Evolutionary conservation across 176 grass and related monocot genomes (phyloP), one percentile per base, ranked within the genome.

Genomic region (Phoenix dactylifera): DNA sequence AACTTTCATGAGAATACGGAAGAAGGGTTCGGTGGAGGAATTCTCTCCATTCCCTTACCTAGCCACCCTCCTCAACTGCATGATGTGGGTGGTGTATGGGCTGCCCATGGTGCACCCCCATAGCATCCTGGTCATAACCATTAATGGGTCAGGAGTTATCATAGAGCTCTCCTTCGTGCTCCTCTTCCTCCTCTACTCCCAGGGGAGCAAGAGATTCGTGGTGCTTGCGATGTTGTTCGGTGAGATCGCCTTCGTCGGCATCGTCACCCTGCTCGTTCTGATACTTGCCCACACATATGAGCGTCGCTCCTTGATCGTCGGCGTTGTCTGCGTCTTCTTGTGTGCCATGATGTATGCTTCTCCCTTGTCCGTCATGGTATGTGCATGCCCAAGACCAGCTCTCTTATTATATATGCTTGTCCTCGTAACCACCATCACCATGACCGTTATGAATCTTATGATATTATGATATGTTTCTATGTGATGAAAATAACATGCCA

Each of bases 11-110:
- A 64, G 62, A 18, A 98, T 98, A 86, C 88, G 93, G 75, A 98
- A 98, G 72, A 92, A 83, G 63, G 7, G 77, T 5, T 68, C 87
- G 26, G 93, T 98, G 66, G 84, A 98, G 74, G 84, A 89, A 74
- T 98, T 89, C 88, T 92, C 93, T 24, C 39, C 88, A 49, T 68
- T 92, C 49, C 93, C 93, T 22, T 98, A 98, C 79, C 55, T 92
- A 5, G 87, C 86, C 16, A 98, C 93, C 29, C 81, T 98, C 7
- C 87, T 98, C 15, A 98, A 98, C 76, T 98, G 93, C 93, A 85
- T 98, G 93, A 85, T 98, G 84, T 98, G 93, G 93, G 93, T 98
- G 69, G 64, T 89, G 23, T 98, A 98, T 54, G 93, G 93, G 0
- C 78, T 98, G 3, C 93, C 93, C 0, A 16, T 60, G 23, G 93